Evolutionary conservation across 305 asterid genomes (phyloP).

Genomic region (Galium porrigens): DNA sequence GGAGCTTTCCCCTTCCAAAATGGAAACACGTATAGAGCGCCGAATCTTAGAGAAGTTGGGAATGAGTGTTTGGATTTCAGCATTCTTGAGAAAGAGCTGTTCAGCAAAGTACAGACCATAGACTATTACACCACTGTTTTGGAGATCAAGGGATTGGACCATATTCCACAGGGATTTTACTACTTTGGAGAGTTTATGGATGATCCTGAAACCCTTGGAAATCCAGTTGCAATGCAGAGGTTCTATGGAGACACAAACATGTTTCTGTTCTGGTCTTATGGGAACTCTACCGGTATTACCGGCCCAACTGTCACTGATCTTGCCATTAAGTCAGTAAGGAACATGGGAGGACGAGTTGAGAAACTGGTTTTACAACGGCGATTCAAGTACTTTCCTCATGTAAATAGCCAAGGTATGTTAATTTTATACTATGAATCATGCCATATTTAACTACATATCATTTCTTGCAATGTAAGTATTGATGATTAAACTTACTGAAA

Average conservation of each 20-base stretch:
- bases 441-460: not conserved
- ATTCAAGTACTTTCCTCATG: conserved; percentile 71
- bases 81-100: conserved; percentile 49
- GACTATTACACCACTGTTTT: conserved; percentile 73
- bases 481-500: not conserved
- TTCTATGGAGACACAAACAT: conserved; percentile 45
- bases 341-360: conserved; percentile 57
- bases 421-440: conserved; percentile 3
- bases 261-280: conserved; percentile 75
- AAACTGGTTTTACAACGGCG: conserved; percentile 37
- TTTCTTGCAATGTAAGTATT: not conserved
- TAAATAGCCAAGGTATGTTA: conserved; percentile 41
- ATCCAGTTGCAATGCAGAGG: conserved; percentile 72
- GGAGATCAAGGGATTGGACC: conserved; percentile 58
- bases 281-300: conserved; percentile 35
- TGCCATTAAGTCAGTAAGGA: conserved; percentile 35
- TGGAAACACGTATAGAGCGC: conserved; percentile 35
- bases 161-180: conserved; percentile 61
- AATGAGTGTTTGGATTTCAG: conserved; percentile 38
- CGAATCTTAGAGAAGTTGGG: conserved; percentile 20
- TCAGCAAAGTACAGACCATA: conserved; percentile 47
- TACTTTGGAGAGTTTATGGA: conserved; percentile 68
- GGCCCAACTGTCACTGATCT: conserved; percentile 43
- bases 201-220: conserved; percentile 56
- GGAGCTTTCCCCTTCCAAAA: conserved; percentile 56